These are phyloP conservation scores for Zymoseptoria passerinii DNA, from an alignment of 2,329 filamentous ascomycete genomes.

Conservation along the genomic window DNA sequence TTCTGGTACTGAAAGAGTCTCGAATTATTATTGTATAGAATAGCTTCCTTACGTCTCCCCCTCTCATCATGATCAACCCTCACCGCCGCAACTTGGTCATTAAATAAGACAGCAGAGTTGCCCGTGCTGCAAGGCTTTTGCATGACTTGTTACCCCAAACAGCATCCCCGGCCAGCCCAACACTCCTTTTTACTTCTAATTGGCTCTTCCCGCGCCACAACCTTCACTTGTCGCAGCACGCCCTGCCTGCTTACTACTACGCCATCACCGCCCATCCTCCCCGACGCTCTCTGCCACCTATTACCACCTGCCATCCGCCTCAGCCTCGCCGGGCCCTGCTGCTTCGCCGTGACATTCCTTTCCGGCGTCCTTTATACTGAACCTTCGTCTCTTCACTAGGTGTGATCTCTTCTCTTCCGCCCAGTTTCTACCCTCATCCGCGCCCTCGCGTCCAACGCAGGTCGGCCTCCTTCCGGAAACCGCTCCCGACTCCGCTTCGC, in stretches of 20 bases:
- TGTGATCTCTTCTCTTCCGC: neutral
- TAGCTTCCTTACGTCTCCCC: too few species aligned
- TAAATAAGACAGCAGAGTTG: neutral
- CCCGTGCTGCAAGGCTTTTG: neutral
- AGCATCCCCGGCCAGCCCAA: neutral
- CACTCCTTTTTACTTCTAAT: neutral
- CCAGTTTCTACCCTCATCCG: neutral
- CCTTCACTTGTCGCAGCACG: neutral
- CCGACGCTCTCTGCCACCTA: conserved; percentile 1
- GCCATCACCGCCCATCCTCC: neutral
- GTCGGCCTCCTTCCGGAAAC: neutral
- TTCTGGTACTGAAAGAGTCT: neutral
- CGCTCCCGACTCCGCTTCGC: neutral
- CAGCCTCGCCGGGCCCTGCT: neutral
- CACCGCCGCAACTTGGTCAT: neutral
- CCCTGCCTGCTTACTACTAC: conserved; percentile 1
- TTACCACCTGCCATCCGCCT: neutral
- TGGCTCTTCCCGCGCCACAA: neutral
- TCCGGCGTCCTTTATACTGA: neutral
- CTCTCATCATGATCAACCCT: too few species aligned
- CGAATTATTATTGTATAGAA: too few species aligned
- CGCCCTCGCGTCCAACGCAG: neutral
- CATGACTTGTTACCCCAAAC: neutral
- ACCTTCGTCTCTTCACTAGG: neutral
- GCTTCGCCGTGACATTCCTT: neutral